Base-by-base conservation (phyloP, 2,329 filamentous ascomycete genomes). In the Dactylella cylindrospora region DNA sequence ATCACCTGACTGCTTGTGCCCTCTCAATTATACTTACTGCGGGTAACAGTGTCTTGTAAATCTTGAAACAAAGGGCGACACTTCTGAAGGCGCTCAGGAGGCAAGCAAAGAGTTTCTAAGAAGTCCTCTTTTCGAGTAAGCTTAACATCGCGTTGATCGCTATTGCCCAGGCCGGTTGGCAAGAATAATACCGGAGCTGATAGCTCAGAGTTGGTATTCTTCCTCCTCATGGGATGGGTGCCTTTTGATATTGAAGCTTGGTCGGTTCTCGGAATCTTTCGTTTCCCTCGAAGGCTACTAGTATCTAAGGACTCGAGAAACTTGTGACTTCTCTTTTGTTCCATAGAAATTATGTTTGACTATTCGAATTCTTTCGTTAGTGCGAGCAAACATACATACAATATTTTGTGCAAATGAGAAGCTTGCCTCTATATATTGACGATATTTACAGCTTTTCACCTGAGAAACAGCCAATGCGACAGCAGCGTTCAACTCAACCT, bases 391-490 rank as follows among this genome's bases (percentile, higher is more conserved):
- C 10, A n/a, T n/a, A n/a, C n/a, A n/a, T n/a, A n/a, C n/a, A n/a
- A n/a, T n/a, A n/a, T n/a, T n/a, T n/a, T n/a, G n/a, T n/a, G n/a
- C n/a, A n/a, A n/a, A n/a, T n/a, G n/a, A n/a, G n/a, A 31, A 26
- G 22, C 29, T 32, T 8, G 54, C 57, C 36, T 62, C 57, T 7
- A 62, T 43, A 3, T 54, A 31, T 13, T 62, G 57, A 9, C 57
- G 41, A 17, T 62, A 62, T 10, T 62, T 62, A 2, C 43, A 62
- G 2, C 43, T 38, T 20, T 39, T 44, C 23, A 44, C 22, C 22
- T 62, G 49, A 6, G 57, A 46, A 3, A 62, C 57, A n/a, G 53
- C 41, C 17, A 49, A 54, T 35, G 57, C 57, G 5, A 62, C 57
- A 15, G 36, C 41, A 10, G 19, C 23, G n/a, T 62, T 46, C 36